These are phyloP conservation scores for Microcyclospora tardicrescens DNA, from an alignment of 2,329 filamentous ascomycete genomes.

Conservation along the genomic window DNA sequence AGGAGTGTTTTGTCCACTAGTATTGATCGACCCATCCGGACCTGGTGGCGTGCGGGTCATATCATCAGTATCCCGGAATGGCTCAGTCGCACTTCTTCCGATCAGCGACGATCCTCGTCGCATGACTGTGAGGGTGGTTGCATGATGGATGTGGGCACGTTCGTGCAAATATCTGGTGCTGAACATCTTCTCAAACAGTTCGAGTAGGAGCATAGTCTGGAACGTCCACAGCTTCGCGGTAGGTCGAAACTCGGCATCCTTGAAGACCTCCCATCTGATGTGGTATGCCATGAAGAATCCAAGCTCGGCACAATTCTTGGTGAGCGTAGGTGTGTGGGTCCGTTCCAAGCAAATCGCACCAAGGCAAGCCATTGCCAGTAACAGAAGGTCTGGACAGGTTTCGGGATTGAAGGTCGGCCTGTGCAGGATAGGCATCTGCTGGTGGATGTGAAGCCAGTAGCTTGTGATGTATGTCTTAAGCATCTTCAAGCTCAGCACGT, in stretches of 20 bases:
- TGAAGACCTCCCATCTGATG: slow-evolving; percentile 91
- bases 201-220: slow-evolving; percentile 75
- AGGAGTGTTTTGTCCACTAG: slow-evolving; percentile 45
- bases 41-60: slow-evolving; percentile 29
- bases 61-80: slow-evolving; percentile 55
- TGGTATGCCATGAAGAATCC: slow-evolving; percentile 88
- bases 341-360: slow-evolving; percentile 83
- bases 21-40: slow-evolving; percentile 33
- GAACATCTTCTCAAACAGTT: slow-evolving; percentile 97
- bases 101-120: slow-evolving; percentile 82
- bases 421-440: slow-evolving; percentile 87
- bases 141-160: slow-evolving; percentile 90
- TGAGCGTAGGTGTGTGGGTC: slow-evolving; percentile 59
- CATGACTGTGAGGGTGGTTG: slow-evolving; percentile 91
- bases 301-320: slow-evolving; percentile 64
- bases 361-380: slow-evolving; percentile 83
- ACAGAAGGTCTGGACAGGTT: slow-evolving; percentile 67
- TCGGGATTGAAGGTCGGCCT: slow-evolving; percentile 87
- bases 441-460: slow-evolving; percentile 91
- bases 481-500: slow-evolving; percentile 73
- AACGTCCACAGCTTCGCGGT: slow-evolving; percentile 95
- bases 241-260: slow-evolving; percentile 76
- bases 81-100: slow-evolving; percentile 71
- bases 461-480: slow-evolving; percentile 90
- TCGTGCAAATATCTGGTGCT: slow-evolving; percentile 85